phyloP scores from a whole-genome alignment of 805 yeast genomes.

The Wickerhamiella lipophila region DNA sequence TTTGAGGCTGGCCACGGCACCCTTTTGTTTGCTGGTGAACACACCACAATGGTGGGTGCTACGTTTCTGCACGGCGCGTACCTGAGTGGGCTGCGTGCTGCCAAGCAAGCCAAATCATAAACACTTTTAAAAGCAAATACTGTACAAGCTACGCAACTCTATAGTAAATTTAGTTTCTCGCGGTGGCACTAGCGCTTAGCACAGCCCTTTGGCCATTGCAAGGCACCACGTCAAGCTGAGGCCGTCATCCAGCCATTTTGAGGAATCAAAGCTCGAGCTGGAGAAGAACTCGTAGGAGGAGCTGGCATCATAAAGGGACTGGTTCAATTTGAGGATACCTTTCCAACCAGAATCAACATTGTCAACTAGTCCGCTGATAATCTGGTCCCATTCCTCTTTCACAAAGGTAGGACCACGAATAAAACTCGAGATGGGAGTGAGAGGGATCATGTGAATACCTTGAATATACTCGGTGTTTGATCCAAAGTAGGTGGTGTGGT shows the following conservation, averaged over 20 bases:
- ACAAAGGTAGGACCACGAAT: conserved; percentile 43
- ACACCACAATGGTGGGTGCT: conserved; percentile 69
- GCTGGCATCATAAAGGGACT: conserved; percentile 56
- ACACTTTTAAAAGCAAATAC: too few species aligned
- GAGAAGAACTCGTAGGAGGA: conserved; percentile 49
- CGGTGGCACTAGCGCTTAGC: conserved; percentile 2
- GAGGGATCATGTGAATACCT: conserved; percentile 69
- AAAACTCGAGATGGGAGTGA: conserved; percentile 47
- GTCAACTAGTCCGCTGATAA: conserved; percentile 32
- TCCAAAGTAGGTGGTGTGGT: conserved; percentile 64
- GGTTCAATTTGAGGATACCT: conserved; percentile 54
- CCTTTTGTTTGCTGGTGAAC: conserved; percentile 80
- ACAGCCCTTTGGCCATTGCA: conserved; percentile 41
- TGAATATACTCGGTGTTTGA: conserved; percentile 48
- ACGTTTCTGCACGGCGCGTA: conserved; percentile 89
- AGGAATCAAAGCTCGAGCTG: conserved; percentile 36
- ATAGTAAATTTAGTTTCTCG: too few species aligned
- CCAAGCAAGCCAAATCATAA: conserved; percentile 22
- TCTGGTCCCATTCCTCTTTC: conserved; percentile 45
- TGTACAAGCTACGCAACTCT: neutral
- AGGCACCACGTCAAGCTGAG: conserved; percentile 75
- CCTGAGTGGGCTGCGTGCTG: conserved; percentile 53
- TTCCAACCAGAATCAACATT: conserved; percentile 48
- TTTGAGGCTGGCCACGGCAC: conserved; percentile 43
- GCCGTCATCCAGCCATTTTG: conserved; percentile 53